Evolutionary conservation across 257 asterid species (phyloP), one percentile per base, ranked within the genome.

Genomic region (Scutellaria galericulata): DNA sequence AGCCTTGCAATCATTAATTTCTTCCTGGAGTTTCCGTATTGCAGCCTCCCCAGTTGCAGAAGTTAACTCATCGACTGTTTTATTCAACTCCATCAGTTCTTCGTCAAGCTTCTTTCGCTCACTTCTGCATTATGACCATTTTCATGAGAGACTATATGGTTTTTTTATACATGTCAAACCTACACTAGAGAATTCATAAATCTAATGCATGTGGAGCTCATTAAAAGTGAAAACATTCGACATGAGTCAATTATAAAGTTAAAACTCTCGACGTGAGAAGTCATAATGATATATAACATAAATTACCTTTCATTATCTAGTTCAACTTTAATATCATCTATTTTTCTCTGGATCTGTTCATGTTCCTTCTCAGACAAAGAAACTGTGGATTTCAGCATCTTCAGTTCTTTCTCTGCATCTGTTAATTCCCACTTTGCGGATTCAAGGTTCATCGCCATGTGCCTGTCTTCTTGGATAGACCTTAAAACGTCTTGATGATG

Each of bases 331-430:
- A 91, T 86, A 75, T 91, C 96, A 35, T 87, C 90, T 59, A 84
- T 68, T 87, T 88, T 94, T 47, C 93, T 74, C 70, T 84, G 92
- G 78, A 90, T 89, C 89, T 87, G 99, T 55, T 94, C 99, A 63
- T 89, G 82, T 78, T 94, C 99, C 79, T 91, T 94, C 83, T 94
- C 98, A 4, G 93, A 73, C n/a, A 90, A 84, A 37, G 85, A 57
- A 11, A 85, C 69, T 57, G 87, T 75, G 75, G 96, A 89, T 85
- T 84, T 94, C 81, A 89, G 86, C 96, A 93, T 89, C 90, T 87
- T 94, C 66, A 87, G 76, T 81, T 94, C 99, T 80, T 91, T 94
- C 73, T 94, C 98, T n/a, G 94, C 88, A 79, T 94, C 99, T 42
- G 86, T 85, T 78, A 90, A 58, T 83, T 94, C 99, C 92, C 93